Base-by-base conservation (phyloP, 441 rosid genomes). In the Rhodomyrtus psidioides region DNA sequence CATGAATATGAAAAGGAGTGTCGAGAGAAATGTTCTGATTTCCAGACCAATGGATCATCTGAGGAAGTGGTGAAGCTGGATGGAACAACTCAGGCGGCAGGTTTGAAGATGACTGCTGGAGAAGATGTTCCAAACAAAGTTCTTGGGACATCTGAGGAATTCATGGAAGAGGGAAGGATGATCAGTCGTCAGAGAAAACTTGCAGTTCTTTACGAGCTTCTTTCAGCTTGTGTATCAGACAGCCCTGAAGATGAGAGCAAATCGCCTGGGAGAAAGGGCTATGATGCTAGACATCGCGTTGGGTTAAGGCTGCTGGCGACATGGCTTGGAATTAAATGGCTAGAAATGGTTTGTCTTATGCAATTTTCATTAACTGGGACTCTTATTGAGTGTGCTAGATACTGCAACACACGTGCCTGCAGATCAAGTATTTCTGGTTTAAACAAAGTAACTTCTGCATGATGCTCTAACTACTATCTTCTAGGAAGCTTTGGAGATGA, bases 271-370 rank as follows among this genome's bases (percentile, higher is more conserved):
- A 94, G 95, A 87, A 94, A 91, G 65, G 96, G 98, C 85, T 96
- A 96, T 93, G 99, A 97, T 91, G 96, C 99, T 87, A 94, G 99
- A 53, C 98, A 96, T 89, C 98, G 98, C 17, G 95, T 92, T 85
- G 96, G 97, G 89, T 87, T 96, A 84, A 94, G 99, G 39, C 91
- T 95, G 84, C 92, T 97, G 88, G 93, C 97, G 28, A 90, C 95
- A 59, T 97, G 99, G 99, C 90, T 97, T 84, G 92, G 93, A 86
- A 81, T 97, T 87, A 90, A 92, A 89, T 95, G 97, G 97, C 92
- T 90, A 51, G 93, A 93, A 93, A 94, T 96, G 99, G 99, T 96
- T 75, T 58, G 95, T 92, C 76, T 65, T 75, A 88, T 83, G 55
- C 55, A 46, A 53, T 65, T 30, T 76, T 84, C 7, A 23, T 85